These are phyloP conservation scores for Paulownia fortunei DNA, from an alignment of 257 asterid genomes.

Conservation along the genomic window DNA sequence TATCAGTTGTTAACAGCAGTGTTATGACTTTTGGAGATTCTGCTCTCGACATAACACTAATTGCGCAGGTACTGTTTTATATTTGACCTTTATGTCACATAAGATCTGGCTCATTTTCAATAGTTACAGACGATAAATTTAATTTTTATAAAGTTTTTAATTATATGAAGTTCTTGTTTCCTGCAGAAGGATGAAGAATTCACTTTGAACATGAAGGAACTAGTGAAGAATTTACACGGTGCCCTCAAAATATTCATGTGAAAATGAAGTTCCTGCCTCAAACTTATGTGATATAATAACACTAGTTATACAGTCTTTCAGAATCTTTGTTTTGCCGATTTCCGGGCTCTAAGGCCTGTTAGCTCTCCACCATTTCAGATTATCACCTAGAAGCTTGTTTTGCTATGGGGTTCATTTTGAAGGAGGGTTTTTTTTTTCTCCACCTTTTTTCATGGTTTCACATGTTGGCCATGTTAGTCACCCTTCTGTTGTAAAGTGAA, in stretches of 20 bases:
- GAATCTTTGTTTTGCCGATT: neutral
- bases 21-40: conserved; percentile 67
- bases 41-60: conserved; percentile 63
- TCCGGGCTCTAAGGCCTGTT: conserved; percentile 14
- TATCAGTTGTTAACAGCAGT: conserved; percentile 65
- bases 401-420: conserved; percentile 47
- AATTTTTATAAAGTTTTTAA: neutral
- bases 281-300: neutral
- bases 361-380: conserved; percentile 31
- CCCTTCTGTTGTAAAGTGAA: conserved; percentile 50
- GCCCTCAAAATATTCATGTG: conserved; percentile 34
- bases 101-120: no score
- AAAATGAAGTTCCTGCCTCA: neutral
- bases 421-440: conserved; percentile 40
- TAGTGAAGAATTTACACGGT: conserved; percentile 40
- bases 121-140: no score
- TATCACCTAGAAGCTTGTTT: conserved; percentile 28
- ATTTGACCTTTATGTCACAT: neutral
- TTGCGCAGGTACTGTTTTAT: conserved; percentile 59
- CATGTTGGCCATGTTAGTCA: conserved; percentile 40
- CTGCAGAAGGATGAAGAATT: conserved; percentile 48
- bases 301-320: neutral
- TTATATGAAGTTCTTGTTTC: neutral
- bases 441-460: conserved; percentile 46
- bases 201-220: conserved; percentile 42